A percentile compares a stretch with the other conserved stretches of the same genome.
These are phyloP conservation scores for Martensiomyces pterosporus DNA, from an alignment of 192 early-diverging fungal species.

Conservation along the genomic window DNA sequence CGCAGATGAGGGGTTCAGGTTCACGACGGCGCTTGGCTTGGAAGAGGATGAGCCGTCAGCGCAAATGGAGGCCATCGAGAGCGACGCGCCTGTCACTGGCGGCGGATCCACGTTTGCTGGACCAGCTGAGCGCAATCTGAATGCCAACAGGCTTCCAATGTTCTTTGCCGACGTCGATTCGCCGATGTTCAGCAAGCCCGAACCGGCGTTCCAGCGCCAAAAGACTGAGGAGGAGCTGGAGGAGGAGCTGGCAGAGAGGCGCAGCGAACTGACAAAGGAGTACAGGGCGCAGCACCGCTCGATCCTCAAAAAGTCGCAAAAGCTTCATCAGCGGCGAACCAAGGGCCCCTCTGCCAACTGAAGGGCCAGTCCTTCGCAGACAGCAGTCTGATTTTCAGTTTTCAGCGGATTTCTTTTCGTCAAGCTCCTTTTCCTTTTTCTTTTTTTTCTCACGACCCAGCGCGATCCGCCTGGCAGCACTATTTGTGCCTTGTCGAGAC, in stretches of 20 bases:
- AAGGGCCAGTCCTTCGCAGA: no score
- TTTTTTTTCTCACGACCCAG: no score
- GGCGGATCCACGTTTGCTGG: conserved; percentile 19
- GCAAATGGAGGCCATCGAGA: neutral
- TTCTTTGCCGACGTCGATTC: conserved; percentile 44
- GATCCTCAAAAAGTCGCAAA: conserved; percentile 16
- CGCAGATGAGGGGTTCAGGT: conserved; percentile 15
- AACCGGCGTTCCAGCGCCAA: conserved; percentile 45
- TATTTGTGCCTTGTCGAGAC: no score
- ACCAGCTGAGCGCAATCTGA: conserved; percentile 36
- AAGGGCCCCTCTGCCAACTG: neutral
- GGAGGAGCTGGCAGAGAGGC: conserved; percentile 15
- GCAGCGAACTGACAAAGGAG: conserved; percentile 20
- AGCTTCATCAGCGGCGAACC: conserved; percentile 15
- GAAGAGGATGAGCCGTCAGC: conserved; percentile 46
- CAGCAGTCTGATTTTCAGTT: no score
- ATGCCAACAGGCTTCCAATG: conserved; percentile 40
- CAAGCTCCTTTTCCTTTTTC: no score
- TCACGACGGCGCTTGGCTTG: conserved; percentile 38
- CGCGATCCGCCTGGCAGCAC: no score
- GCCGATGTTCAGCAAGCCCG: conserved; percentile 29
- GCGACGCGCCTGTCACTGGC: conserved; percentile 32
- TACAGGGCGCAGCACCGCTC: conserved; percentile 43
- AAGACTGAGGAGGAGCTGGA: conserved; percentile 47
- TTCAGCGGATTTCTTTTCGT: no score